These are phyloP conservation scores for Stagonosporopsis tanaceti DNA, from an alignment of 2,329 filamentous ascomycete genomes.

Conservation along the genomic window DNA sequence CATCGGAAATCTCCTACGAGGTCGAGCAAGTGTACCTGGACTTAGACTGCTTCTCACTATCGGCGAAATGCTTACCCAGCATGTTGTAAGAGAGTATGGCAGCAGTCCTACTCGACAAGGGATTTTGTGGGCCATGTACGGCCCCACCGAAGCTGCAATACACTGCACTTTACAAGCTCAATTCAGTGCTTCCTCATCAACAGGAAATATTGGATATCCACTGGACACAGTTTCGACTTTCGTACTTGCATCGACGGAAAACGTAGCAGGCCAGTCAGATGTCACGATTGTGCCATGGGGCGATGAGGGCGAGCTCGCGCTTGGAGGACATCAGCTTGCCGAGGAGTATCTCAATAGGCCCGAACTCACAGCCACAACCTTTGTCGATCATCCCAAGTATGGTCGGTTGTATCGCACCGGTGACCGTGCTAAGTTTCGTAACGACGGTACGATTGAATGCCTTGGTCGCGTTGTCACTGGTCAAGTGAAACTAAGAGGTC, in stretches of 20 bases:
- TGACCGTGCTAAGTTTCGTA: conserved; percentile 76
- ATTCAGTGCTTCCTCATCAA: conserved; percentile 64
- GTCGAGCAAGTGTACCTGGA: conserved; percentile 70
- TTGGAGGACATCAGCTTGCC: conserved; percentile 83
- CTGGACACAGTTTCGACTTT: conserved; percentile 84
- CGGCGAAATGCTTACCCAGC: conserved; percentile 86
- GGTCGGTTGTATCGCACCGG: conserved; percentile 84
- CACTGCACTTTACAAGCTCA: conserved; percentile 81
- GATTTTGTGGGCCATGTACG: conserved; percentile 92
- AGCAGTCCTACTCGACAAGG: conserved; percentile 61
- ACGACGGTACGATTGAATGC: conserved; percentile 79
- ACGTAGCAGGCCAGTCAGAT: conserved; percentile 27
- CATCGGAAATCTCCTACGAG: conserved; percentile 76
- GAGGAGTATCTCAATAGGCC: conserved; percentile 81
- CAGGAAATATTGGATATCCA: conserved; percentile 77
- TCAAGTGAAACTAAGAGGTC: conserved; percentile 87
- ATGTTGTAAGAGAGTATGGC: conserved; percentile 82
- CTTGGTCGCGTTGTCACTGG: conserved; percentile 80
- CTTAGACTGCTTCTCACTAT: conserved; percentile 82
- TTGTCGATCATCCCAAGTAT: conserved; percentile 69
- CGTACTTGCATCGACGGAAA: conserved; percentile 62
- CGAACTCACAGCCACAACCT: conserved; percentile 75
- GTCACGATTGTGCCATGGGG: conserved; percentile 69
- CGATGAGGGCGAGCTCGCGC: conserved; percentile 77
- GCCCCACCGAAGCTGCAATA: conserved; percentile 89